Base-by-base conservation (phyloP, 495 filamentous ascomycete genomes). In the Penicillium lividum region DNA sequence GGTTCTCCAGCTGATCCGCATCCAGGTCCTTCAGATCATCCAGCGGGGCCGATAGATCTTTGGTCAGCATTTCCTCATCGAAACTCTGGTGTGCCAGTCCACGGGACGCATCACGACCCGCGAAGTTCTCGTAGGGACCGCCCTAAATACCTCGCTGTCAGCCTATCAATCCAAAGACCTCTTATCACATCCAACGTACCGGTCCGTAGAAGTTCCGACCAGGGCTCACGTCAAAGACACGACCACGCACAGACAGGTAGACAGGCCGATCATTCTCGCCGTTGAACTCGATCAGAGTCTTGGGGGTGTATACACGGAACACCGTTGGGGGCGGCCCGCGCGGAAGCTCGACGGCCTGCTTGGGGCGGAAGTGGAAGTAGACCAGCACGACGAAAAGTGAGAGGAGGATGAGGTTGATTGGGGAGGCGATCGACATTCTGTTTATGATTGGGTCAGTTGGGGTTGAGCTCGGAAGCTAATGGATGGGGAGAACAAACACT, bases 31-130 rank as follows among this genome's bases (percentile, higher is more conserved):
- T 79, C 27, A 98, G 80, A 47, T 81, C 86, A 73, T 98, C 95
- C 57, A 98, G 74, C 27, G 93, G 92, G 4, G 85, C 92, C 44
- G 93, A 83, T 52, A 98, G 73, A 70, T 97, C 89, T 77, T 95
- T 88, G 36, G 94, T 98, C 77, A 98, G 75, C 94, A 98, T 96
- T 5, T 92, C 88, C 78, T 92, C 88, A 67, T 97, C 95, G 71
- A 98, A 98, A 76, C 91, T 96, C 61, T 92, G 90, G 74, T 82
- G 89, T 4, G 94, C 95, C 59, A 98, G 75, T 9, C 94, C 94
- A 47, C 94, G 82, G 54, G 84, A 90, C n/a, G 94, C 94, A 65
- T 97, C 93, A n/a, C 91, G 84, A 8, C 93, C 93, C 0, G 93
- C 93, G 61, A 97, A 97, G 76, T 96, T 97, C 69, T 86, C 87